These are phyloP conservation scores for Lasiodiplodia sp. DNA, from an alignment of 2,329 filamentous ascomycete genomes.

Conservation along the genomic window DNA sequence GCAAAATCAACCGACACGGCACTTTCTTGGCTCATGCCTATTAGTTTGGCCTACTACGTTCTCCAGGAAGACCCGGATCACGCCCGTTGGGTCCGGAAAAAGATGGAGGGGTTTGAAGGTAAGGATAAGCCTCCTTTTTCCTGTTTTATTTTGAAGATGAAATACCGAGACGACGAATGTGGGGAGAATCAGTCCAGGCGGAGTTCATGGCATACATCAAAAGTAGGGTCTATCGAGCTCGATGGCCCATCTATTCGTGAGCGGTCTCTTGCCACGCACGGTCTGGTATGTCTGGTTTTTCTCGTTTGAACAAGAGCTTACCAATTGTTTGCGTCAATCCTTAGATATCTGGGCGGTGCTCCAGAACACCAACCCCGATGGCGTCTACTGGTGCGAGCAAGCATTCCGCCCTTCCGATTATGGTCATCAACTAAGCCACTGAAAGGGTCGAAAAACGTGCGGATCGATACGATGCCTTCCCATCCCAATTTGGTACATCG, in stretches of 20 bases:
- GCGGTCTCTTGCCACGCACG: background rate
- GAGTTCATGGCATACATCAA: background rate
- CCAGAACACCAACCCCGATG: slow-evolving; percentile 21
- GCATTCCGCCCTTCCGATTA: background rate
- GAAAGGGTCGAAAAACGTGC: slow-evolving; percentile 15
- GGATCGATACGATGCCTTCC: slow-evolving; percentile 23
- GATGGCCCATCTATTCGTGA: background rate
- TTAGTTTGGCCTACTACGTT: slow-evolving; percentile 32
- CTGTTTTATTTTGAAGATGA: slow-evolving; percentile 14
- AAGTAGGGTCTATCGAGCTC: background rate
- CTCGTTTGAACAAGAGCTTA: slow-evolving; percentile 9
- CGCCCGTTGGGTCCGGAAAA: slow-evolving; percentile 30
- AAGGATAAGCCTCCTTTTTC: slow-evolving; percentile 10
- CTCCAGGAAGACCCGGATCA: slow-evolving; percentile 29
- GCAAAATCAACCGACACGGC: slow-evolving; percentile 17
- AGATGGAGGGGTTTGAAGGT: slow-evolving; percentile 31
- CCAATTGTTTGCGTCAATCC: background rate
- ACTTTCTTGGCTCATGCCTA: slow-evolving; percentile 34
- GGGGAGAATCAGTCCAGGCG: background rate
- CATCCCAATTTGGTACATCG: slow-evolving; percentile 14
- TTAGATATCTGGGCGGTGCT: slow-evolving; percentile 27
- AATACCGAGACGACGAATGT: slow-evolving; percentile 9
- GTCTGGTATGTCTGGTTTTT: background rate
- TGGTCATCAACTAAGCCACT: slow-evolving; percentile 1
- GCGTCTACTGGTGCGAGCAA: slow-evolving; percentile 18